These are phyloP conservation scores for Neofusicoccum parvum DNA, from an alignment of 2,329 filamentous ascomycete species.

Conservation along the genomic window DNA sequence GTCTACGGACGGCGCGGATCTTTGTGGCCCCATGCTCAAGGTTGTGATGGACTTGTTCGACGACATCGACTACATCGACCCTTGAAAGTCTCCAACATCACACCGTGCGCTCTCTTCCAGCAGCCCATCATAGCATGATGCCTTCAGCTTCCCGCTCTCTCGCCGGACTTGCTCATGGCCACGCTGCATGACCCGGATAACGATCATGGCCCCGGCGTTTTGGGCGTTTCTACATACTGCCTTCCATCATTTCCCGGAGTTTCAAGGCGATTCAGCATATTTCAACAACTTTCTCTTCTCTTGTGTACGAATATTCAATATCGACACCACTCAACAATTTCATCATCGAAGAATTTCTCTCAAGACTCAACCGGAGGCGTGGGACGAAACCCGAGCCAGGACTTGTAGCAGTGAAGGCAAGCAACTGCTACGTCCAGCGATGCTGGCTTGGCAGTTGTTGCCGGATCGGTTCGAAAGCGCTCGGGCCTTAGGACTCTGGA, in stretches of 20 bases:
- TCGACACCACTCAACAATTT: neutral
- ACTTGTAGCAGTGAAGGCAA: constrained; percentile 41
- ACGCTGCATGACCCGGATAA: neutral
- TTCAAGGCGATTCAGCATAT: neutral
- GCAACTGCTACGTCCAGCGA: constrained; percentile 26
- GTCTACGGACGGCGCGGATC: constrained; percentile 44
- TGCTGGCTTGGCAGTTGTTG: constrained; percentile 25
- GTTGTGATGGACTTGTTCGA: constrained; percentile 50
- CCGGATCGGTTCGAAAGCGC: constrained; percentile 39
- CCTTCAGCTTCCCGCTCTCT: neutral
- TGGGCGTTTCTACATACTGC: neutral
- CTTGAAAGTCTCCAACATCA: constrained; percentile 27
- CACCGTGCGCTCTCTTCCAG: neutral
- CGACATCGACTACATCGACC: constrained; percentile 47
- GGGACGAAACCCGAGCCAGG: constrained; percentile 38
- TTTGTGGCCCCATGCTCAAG: constrained; percentile 50
- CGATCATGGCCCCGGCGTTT: neutral
- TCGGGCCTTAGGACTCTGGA: constrained; percentile 42
- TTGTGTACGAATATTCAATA: constrained; percentile 4
- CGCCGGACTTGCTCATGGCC: neutral
- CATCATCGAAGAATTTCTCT: neutral
- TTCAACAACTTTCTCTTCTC: neutral
- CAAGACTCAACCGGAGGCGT: constrained; percentile 34
- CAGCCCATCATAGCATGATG: neutral
- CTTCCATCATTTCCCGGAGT: neutral